Conservation (phyloP, 2,329 filamentous ascomycete genomes). For the Phoma sp. region DNA sequence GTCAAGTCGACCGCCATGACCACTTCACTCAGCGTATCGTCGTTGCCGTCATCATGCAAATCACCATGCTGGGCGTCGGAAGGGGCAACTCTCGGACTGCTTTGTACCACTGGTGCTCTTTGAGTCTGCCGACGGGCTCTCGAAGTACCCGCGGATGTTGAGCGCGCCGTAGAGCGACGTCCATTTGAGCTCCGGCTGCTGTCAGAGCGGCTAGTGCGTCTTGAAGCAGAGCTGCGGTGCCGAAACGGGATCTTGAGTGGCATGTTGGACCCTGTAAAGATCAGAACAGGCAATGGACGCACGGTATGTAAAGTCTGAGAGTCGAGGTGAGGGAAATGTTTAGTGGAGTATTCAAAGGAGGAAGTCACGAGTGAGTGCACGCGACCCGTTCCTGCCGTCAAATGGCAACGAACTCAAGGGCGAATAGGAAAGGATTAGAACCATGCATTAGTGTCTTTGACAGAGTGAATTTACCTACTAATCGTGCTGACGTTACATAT, state of each 20-base stretch:
- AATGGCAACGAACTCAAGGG: too few relatives aligned
- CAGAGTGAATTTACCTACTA: conserved; percentile 18
- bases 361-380: conserved; percentile 23
- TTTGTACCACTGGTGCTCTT: not conserved
- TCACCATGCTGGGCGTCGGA: conserved; percentile 7
- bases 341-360: conserved; percentile 2
- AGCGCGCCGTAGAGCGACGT: conserved; percentile 17
- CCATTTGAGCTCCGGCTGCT: conserved; percentile 18
- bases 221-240: conserved; percentile 18
- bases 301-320: not conserved
- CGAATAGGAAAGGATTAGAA: not conserved
- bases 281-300: not conserved
- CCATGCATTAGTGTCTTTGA: conserved; percentile 11
- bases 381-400: conserved; percentile 24
- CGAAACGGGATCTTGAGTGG: conserved; percentile 15
- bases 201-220: conserved; percentile 10
- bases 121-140: not conserved
- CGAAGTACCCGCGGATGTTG: conserved; percentile 15
- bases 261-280: conserved; percentile 17
- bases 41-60: conserved; percentile 44
- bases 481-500: conserved; percentile 15
- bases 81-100: not conserved
- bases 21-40: conserved; percentile 67
- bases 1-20: conserved; percentile 82
- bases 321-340: not conserved